phyloP scores from a whole-genome alignment of 2,329 filamentous ascomycete genomes.

The Endoconidiophora laricicola region DNA sequence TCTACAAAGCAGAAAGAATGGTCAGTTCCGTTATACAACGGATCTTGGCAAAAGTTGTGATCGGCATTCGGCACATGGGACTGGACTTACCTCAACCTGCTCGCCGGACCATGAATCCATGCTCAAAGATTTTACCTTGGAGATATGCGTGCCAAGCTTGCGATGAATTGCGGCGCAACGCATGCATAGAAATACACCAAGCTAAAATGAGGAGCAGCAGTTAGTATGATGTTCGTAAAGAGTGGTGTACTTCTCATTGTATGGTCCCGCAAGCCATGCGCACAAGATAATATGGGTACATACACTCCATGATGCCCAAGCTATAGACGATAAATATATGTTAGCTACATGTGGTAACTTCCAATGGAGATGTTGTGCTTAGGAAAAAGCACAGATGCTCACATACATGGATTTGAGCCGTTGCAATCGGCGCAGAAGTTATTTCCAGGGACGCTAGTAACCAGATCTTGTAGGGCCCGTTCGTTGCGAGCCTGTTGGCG shows the following conservation, averaged over 20 bases:
- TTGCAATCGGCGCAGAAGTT: slow-evolving; percentile 87
- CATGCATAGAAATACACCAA: slow-evolving; percentile 95
- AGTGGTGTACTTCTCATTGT: background rate
- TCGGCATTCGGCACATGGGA: background rate
- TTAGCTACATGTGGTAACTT: slow-evolving; percentile 17
- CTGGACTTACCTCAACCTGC: slow-evolving; percentile 68
- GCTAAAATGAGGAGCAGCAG: slow-evolving; percentile 28
- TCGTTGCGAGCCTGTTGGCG: slow-evolving; percentile 97
- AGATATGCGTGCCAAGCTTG: slow-evolving; percentile 93
- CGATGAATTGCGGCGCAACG: slow-evolving; percentile 89
- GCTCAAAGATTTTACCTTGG: slow-evolving; percentile 94
- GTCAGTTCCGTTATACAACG: background rate
- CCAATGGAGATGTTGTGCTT: background rate
- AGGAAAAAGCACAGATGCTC: background rate
- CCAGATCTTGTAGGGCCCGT: slow-evolving; percentile 73
- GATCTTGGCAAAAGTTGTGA: background rate
- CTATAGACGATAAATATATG: slow-evolving; percentile 27
- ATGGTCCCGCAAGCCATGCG: background rate
- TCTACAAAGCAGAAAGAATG: slow-evolving; percentile 32
- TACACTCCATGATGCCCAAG: slow-evolving; percentile 96
- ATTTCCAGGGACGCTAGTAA: slow-evolving; percentile 71
- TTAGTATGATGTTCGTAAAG: background rate
- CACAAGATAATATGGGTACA: slow-evolving; percentile 20
- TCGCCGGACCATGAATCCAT: slow-evolving; percentile 97
- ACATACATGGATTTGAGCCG: slow-evolving; percentile 75